Conservation (phyloP, 2,329 filamentous ascomycete species). For the Claviceps spartinae region DNA sequence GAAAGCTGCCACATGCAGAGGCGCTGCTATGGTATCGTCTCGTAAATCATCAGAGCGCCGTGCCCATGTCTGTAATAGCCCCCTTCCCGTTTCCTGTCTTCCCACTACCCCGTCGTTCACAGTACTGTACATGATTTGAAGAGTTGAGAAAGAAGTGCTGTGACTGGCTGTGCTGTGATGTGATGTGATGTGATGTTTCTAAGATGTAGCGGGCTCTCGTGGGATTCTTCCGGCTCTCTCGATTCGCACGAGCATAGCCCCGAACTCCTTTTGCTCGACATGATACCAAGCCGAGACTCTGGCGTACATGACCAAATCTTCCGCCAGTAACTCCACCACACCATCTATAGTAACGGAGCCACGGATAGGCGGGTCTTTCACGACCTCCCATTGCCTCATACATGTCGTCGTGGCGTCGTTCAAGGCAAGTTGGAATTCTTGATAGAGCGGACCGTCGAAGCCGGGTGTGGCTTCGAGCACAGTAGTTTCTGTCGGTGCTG, state of each 20-base stretch:
- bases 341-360: constrained; percentile 41
- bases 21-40: constrained; percentile 15
- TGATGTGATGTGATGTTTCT: not conserved
- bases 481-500: constrained; percentile 13
- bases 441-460: constrained; percentile 19
- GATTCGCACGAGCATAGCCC: constrained; percentile 11
- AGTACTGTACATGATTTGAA: not conserved
- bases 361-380: constrained; percentile 29
- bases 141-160: not conserved
- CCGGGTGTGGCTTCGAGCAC: constrained; percentile 15
- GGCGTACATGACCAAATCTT: constrained; percentile 32
- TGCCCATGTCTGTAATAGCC: constrained; percentile 7
- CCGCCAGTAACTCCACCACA: constrained; percentile 37
- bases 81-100: not conserved
- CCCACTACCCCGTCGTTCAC: not conserved
- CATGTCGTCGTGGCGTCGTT: constrained; percentile 23
- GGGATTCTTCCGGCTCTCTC: constrained; percentile 13
- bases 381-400: constrained; percentile 31
- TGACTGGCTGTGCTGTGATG: not conserved
- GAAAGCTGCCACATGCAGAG: not conserved
- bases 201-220: constrained; percentile 21
- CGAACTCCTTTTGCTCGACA: constrained; percentile 36
- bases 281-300: constrained; percentile 42
- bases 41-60: constrained; percentile 1
- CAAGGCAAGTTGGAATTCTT: constrained; percentile 19